Percentiles rank a stretch among this genome's conserved stretches.
Evolutionary conservation across 305 asterid genomes (phyloP).

Genomic region (Fraxinus nigra): DNA sequence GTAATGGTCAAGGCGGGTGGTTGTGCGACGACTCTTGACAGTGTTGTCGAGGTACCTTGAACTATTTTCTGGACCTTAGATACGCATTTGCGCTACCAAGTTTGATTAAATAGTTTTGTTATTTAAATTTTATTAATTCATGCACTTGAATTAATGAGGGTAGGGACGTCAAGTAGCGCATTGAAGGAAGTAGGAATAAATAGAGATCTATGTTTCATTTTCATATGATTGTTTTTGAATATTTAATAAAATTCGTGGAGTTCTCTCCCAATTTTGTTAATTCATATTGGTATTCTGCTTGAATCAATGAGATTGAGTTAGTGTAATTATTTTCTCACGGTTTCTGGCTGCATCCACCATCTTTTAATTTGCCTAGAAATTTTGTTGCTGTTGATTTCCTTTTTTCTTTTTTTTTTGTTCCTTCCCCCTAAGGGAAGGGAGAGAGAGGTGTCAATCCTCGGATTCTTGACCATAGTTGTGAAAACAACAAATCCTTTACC

Average conservation of each 20-base stretch:
- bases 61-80: neutral
- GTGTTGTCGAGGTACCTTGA: neutral
- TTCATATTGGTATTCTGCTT: neutral
- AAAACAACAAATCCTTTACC: neutral
- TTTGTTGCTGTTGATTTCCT: neutral
- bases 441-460: neutral
- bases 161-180: neutral
- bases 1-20: neutral
- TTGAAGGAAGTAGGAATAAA: neutral
- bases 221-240: neutral
- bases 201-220: neutral
- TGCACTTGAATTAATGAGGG: neutral
- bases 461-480: neutral
- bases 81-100: neutral
- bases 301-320: neutral
- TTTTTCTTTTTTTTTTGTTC: too few relatives aligned
- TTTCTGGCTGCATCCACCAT: neutral
- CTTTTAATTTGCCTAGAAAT: neutral
- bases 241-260: neutral
- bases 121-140: neutral
- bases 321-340: neutral
- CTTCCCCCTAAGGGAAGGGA: neutral
- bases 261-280: neutral
- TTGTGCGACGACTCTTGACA: neutral
- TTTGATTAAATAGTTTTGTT: neutral